Conservation (phyloP, 73 alveolate species). For the Durusdinium trenchii region DNA sequence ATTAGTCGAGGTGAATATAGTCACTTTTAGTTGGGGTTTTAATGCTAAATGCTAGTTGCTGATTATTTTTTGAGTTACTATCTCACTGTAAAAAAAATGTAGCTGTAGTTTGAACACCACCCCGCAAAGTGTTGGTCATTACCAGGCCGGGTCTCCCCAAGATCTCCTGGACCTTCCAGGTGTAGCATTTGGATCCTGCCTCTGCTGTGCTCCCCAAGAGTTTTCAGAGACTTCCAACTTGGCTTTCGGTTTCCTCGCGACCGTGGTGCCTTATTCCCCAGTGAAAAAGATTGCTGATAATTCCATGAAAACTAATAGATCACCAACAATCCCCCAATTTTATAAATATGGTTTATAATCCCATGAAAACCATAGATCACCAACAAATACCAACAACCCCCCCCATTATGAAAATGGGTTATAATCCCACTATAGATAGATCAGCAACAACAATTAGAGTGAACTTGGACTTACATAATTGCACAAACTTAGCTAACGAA, state of each 20-base stretch:
- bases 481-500: no score
- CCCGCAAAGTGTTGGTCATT: background rate
- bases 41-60: no score
- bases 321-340: background rate
- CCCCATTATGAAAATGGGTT: no score
- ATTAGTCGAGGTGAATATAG: no score
- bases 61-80: no score
- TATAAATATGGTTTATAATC: background rate
- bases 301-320: background rate
- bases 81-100: background rate
- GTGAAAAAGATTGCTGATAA: no score
- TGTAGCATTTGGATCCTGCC: background rate
- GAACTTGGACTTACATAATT: no score
- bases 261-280: no score
- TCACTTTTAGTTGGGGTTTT: no score
- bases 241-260: constrained; percentile 1
- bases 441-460: no score
- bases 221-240: constrained; percentile 51
- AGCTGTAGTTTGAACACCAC: background rate
- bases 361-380: background rate
- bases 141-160: background rate
- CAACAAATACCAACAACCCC: background rate
- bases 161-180: background rate
- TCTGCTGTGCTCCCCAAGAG: constrained; percentile 86
- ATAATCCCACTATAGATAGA: no score